Percentiles rank a stretch among this genome's conserved stretches.
Evolutionary conservation across 176 grass and related monocot species (phyloP).

Genomic region (Melocanna baccifera): DNA sequence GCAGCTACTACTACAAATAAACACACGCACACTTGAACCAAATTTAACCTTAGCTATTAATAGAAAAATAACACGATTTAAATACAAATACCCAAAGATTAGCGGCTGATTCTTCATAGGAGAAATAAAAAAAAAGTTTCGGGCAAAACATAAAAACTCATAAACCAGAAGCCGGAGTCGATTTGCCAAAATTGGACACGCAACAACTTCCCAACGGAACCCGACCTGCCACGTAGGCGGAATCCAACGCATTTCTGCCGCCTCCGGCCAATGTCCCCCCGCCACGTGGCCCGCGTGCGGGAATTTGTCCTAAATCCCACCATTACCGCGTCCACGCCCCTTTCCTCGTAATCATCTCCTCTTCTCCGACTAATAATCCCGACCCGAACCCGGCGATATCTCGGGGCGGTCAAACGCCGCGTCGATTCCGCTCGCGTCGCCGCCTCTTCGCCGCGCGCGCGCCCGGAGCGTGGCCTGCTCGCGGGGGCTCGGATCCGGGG

Average conservation of each 20-base stretch:
- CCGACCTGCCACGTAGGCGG: conserved; percentile 30
- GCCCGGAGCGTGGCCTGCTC: neutral
- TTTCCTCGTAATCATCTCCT: conserved; percentile 30
- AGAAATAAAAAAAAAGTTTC: neutral
- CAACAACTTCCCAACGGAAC: conserved; percentile 4
- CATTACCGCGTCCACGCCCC: neutral
- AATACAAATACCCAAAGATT: neutral
- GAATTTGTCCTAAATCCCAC: conserved; percentile 6
- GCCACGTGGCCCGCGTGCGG: conserved; percentile 35
- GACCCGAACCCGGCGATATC: conserved; percentile 35
- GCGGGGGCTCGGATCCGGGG: conserved; percentile 16
- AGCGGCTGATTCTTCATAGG: neutral
- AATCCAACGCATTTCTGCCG: conserved; percentile 30
- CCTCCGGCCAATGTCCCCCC: neutral
- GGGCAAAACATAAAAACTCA: neutral
- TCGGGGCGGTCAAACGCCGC: conserved; percentile 36
- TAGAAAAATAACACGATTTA: neutral
- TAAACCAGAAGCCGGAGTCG: neutral
- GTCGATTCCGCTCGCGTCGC: neutral
- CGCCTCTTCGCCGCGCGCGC: neutral
- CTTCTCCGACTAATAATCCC: conserved; percentile 11
- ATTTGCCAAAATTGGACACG: neutral
- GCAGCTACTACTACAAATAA: too few species aligned
- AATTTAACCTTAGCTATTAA: neutral
- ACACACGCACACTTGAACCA: neutral